Conservation (phyloP, 768 basidiomycete species). For the Pisolithus marmoratus region DNA sequence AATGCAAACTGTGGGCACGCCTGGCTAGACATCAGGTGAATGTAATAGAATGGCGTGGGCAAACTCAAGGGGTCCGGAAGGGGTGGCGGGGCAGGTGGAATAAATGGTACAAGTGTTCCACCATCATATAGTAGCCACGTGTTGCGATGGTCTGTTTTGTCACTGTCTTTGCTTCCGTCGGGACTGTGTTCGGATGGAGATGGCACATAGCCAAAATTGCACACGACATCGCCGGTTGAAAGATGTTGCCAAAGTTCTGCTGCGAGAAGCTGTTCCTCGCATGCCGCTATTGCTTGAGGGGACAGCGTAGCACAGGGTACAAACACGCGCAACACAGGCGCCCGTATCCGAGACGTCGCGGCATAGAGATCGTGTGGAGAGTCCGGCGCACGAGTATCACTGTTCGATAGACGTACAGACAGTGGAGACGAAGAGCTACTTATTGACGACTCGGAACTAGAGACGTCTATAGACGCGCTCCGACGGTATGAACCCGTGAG, state of each 20-base stretch:
- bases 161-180: constrained; percentile 13
- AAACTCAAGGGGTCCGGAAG: constrained; percentile 54
- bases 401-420: neutral
- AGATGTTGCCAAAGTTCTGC: constrained; percentile 69
- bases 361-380: constrained; percentile 59
- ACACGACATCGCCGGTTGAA: constrained; percentile 73
- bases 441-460: constrained; percentile 28
- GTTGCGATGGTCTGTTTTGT: constrained; percentile 17
- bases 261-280: constrained; percentile 64
- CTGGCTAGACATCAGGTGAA: constrained; percentile 49
- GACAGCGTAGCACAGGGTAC: constrained; percentile 61
- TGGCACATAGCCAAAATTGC: constrained; percentile 76
- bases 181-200: constrained; percentile 27
- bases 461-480: constrained; percentile 38
- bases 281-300: constrained; percentile 40
- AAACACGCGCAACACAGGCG: constrained; percentile 70
- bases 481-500: constrained; percentile 35
- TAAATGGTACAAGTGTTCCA: constrained; percentile 51
- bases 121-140: constrained; percentile 80
- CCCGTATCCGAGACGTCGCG: constrained; percentile 57
- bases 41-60: constrained; percentile 73
- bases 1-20: constrained; percentile 21
- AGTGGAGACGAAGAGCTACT: constrained; percentile 9
- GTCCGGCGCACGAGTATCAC: constrained; percentile 11
- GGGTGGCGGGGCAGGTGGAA: constrained; percentile 46